Conservation (phyloP, 345 rosid species). For the Aurinia saxatilis region DNA sequence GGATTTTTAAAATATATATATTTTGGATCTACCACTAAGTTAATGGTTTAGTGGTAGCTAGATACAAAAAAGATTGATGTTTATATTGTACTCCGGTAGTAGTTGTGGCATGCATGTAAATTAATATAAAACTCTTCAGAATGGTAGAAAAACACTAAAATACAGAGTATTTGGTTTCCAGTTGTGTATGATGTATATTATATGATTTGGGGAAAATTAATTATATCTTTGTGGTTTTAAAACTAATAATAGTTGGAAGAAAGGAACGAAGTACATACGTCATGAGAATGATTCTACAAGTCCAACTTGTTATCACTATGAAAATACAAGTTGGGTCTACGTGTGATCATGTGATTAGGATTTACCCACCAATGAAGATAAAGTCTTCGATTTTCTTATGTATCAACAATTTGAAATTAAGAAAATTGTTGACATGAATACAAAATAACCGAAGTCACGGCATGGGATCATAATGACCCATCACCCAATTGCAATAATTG, state of each 20-base stretch:
- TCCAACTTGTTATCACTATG: slow-evolving; percentile 3
- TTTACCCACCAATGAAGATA: slow-evolving; percentile 19
- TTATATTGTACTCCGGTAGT: too few relatives aligned
- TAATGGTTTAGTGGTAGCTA: too few relatives aligned
- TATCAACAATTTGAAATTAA: not conserved
- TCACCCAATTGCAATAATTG: slow-evolving; percentile 3
- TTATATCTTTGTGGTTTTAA: not conserved
- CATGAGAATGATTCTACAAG: slow-evolving; percentile 11
- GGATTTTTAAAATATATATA: too few relatives aligned
- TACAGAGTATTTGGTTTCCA: not conserved
- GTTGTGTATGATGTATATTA: not conserved
- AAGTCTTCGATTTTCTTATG: not conserved
- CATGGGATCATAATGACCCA: slow-evolving; percentile 13
- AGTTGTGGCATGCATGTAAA: too few relatives aligned
- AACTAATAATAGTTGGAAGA: not conserved
- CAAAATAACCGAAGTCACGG: not conserved
- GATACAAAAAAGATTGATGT: too few relatives aligned
- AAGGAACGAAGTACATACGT: slow-evolving; percentile 7
- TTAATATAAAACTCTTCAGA: not conserved
- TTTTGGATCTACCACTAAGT: too few relatives aligned
- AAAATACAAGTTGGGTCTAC: slow-evolving; percentile 17
- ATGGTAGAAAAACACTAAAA: not conserved
- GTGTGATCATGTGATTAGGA: slow-evolving; percentile 8
- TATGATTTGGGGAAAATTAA: not conserved
- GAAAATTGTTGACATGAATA: not conserved